phyloP scores from a whole-genome alignment of 164 flowering plant species.

The Pachysandra terminalis region DNA sequence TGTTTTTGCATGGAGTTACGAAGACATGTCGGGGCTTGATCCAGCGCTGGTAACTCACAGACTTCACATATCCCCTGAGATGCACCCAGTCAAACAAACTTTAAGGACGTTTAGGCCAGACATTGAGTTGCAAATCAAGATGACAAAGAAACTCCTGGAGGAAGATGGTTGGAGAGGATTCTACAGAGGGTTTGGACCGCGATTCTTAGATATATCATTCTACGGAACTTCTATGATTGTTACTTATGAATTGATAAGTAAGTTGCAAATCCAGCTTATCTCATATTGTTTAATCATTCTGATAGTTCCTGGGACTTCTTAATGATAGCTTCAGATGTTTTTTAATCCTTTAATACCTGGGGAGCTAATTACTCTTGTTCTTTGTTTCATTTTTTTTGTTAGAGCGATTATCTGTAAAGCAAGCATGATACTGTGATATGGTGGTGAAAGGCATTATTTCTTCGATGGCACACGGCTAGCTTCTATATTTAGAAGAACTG shows the following conservation, averaged over 20 bases:
- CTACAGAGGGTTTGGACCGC: conserved; percentile 86
- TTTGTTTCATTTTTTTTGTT: neutral
- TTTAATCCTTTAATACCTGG: neutral
- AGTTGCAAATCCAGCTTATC: conserved; percentile 13
- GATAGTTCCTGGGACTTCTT: too few species aligned
- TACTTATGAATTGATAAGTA: conserved; percentile 82
- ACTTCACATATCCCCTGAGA: too few species aligned
- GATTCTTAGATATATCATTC: conserved; percentile 85
- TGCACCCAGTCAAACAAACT: too few species aligned
- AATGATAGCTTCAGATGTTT: neutral
- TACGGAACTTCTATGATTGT: conserved; percentile 90
- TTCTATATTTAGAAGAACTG: too few species aligned
- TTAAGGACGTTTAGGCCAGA: too few species aligned
- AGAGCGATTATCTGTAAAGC: conserved; percentile 54
- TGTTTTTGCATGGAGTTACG: too few species aligned
- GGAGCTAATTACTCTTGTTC: neutral
- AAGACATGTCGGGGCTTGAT: too few species aligned
- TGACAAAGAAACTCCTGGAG: conserved; percentile 46
- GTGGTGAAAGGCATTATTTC: neutral
- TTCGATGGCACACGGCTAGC: too few species aligned
- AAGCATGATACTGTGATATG: conserved; percentile 12
- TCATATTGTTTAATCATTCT: too few species aligned
- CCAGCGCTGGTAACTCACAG: too few species aligned
- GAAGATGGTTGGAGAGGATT: conserved; percentile 95
- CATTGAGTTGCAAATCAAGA: too few species aligned